Percentiles rank a stretch among this genome's conserved stretches.
Conservation (phyloP, 768 basidiomycete genomes). For the Suillus subaureus region DNA sequence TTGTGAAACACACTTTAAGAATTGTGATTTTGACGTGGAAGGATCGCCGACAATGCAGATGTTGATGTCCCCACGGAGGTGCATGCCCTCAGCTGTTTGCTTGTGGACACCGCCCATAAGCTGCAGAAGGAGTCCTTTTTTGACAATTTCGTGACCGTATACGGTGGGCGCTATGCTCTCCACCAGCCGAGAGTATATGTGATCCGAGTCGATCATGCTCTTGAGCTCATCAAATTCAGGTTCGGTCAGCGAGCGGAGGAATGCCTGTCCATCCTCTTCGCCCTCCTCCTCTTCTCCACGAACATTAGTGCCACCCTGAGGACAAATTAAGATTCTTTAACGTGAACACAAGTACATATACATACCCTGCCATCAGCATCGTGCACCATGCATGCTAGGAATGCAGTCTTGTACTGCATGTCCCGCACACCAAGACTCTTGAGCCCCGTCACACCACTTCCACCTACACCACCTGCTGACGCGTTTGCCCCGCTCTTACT, state of each 20-base stretch:
- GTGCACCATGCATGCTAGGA: constrained; percentile 96
- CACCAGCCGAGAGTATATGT: constrained; percentile 93
- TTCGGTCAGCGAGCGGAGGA: constrained; percentile 86
- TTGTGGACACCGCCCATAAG: constrained; percentile 99
- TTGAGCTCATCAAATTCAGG: constrained; percentile 95
- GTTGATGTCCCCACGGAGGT: constrained; percentile 97
- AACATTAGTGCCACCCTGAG: constrained; percentile 80
- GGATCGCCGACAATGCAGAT: constrained; percentile 99
- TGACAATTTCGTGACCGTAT: constrained; percentile 98
- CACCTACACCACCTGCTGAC: constrained; percentile 65
- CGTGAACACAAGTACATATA: constrained; percentile 6
- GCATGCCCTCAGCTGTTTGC: constrained; percentile 93
- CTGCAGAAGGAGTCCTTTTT: constrained; percentile 94
- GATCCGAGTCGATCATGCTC: constrained; percentile 90
- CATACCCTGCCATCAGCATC: constrained; percentile 87
- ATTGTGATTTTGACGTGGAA: constrained; percentile 97
- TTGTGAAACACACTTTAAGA: constrained; percentile 81
- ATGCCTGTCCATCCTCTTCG: constrained; percentile 78
- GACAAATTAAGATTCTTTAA: background rate
- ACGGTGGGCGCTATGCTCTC: constrained; percentile 97
- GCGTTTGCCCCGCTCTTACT: constrained; percentile 62
- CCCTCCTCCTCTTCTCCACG: constrained; percentile 86
- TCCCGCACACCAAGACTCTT: constrained; percentile 95
- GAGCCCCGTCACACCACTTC: constrained; percentile 87
- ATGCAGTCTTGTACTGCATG: constrained; percentile 97